Conservation (phyloP, 1,284 basidiomycete species). For the Inonotus obliquus region DNA sequence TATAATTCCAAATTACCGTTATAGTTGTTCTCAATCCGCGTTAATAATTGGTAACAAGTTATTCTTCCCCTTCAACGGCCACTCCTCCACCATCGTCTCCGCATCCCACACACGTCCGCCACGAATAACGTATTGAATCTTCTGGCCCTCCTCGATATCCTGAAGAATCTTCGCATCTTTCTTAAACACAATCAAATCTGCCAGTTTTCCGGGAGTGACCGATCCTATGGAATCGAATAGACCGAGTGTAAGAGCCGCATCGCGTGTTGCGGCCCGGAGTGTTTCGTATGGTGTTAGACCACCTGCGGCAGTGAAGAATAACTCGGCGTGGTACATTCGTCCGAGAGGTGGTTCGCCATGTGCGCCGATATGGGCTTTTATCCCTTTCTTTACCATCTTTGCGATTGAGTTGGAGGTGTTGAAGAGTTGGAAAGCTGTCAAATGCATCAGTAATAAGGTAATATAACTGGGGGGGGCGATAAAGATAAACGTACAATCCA, state of each 20-base stretch:
- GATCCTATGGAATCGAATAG: slow-evolving; percentile 57
- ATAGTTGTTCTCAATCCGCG: slow-evolving; percentile 36
- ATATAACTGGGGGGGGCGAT: too few relatives aligned
- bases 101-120: slow-evolving; percentile 68
- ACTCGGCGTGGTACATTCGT: slow-evolving; percentile 70
- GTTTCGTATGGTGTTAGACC: slow-evolving; percentile 51
- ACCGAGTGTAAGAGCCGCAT: slow-evolving; percentile 60
- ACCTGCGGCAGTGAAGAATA: slow-evolving; percentile 56
- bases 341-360: slow-evolving; percentile 73
- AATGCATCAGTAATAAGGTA: not conserved
- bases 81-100: slow-evolving; percentile 58
- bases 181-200: slow-evolving; percentile 62
- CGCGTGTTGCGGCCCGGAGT: slow-evolving; percentile 58
- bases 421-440: slow-evolving; percentile 55
- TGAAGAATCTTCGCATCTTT: slow-evolving; percentile 51
- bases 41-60: slow-evolving; percentile 55
- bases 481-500: slow-evolving; percentile 41
- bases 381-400: slow-evolving; percentile 58
- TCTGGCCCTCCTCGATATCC: slow-evolving; percentile 43
- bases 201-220: slow-evolving; percentile 57
- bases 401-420: slow-evolving; percentile 65
- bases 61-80: slow-evolving; percentile 57
- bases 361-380: slow-evolving; percentile 62
- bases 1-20: slow-evolving; percentile 2
- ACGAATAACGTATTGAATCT: slow-evolving; percentile 50